These are phyloP conservation scores for Cladorrhinum sp. DNA, from an alignment of 2,329 filamentous ascomycete genomes.

Conservation along the genomic window DNA sequence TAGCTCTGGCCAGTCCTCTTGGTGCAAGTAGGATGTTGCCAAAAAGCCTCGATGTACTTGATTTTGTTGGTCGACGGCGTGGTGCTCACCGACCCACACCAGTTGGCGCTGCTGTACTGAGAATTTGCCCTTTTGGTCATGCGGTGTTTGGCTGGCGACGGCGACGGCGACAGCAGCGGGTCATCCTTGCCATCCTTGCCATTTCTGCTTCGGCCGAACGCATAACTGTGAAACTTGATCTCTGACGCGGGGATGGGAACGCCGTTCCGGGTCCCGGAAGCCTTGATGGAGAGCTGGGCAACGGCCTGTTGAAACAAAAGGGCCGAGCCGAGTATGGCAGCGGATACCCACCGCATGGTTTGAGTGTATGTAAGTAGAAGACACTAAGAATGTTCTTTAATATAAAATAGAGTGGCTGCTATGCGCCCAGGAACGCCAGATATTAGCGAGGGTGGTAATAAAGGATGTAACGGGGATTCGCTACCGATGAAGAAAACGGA, in stretches of 20 bases:
- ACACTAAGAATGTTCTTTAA: constrained; percentile 5
- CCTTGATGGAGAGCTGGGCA: constrained; percentile 23
- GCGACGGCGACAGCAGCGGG: neutral
- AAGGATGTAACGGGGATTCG: neutral
- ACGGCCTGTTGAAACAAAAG: constrained; percentile 14
- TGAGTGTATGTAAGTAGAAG: neutral
- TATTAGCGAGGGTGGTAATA: constrained; percentile 3
- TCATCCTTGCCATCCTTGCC: neutral
- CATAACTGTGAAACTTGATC: constrained; percentile 25
- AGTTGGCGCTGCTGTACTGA: constrained; percentile 23
- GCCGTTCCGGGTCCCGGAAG: constrained; percentile 24
- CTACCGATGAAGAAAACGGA: neutral
- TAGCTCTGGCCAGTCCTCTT: constrained; percentile 19
- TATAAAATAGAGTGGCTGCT: constrained; percentile 5
- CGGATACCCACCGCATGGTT: constrained; percentile 23
- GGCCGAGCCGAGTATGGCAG: constrained; percentile 19
- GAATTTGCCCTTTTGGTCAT: constrained; percentile 18
- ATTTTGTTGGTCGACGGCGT: constrained; percentile 23
- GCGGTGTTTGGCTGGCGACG: neutral
- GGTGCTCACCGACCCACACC: constrained; percentile 28
- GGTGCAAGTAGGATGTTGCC: constrained; percentile 25
- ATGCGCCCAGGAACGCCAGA: constrained; percentile 4
- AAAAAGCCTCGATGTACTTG: constrained; percentile 23
- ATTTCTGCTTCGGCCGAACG: constrained; percentile 14
- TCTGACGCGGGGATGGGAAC: constrained; percentile 23